Percentiles rank a stretch among this genome's conserved stretches.
Conservation (phyloP, 2,329 filamentous ascomycete species). For the Gnomoniopsis sp. region DNA sequence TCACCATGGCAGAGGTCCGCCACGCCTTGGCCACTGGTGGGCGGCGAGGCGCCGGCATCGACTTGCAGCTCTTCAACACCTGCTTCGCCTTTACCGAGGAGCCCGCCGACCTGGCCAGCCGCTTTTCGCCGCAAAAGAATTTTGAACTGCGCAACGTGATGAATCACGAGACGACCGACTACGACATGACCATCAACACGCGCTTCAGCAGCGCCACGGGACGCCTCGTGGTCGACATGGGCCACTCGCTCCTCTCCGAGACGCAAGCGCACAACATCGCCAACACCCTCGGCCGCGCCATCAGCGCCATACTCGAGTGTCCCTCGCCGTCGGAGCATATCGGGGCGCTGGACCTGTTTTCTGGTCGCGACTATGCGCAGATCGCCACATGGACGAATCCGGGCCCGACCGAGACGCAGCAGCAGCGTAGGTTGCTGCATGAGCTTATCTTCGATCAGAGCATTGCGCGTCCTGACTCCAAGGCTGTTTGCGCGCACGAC, state of each 20-base stretch:
- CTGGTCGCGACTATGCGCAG: slow-evolving; percentile 51
- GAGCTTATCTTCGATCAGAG: slow-evolving; percentile 41
- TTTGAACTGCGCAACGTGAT: slow-evolving; percentile 32
- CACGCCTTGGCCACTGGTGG: slow-evolving; percentile 38
- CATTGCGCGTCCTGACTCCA: slow-evolving; percentile 33
- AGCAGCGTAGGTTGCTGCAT: slow-evolving; percentile 36
- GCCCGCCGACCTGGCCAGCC: slow-evolving; percentile 32
- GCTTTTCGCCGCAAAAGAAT: slow-evolving; percentile 25
- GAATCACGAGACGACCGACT: slow-evolving; percentile 41
- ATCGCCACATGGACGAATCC: slow-evolving; percentile 51
- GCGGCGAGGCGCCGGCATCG: slow-evolving; percentile 28
- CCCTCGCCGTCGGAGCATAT: slow-evolving; percentile 28
- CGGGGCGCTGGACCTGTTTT: slow-evolving; percentile 48
- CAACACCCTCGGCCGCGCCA: slow-evolving; percentile 49
- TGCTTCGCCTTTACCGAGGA: slow-evolving; percentile 46
- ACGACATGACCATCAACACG: slow-evolving; percentile 43
- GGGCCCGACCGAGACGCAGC: slow-evolving; percentile 35
- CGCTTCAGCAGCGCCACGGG: slow-evolving; percentile 35
- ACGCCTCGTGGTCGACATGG: slow-evolving; percentile 40
- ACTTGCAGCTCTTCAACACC: slow-evolving; percentile 44
- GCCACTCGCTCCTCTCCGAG: slow-evolving; percentile 39
- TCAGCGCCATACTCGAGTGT: slow-evolving; percentile 41
- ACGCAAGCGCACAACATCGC: slow-evolving; percentile 46
- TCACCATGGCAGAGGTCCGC: slow-evolving; percentile 43
- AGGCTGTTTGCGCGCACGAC: slow-evolving; percentile 43